Evolutionary conservation across 2,329 filamentous ascomycete species (phyloP).

Genomic region (Aspergillus sergii): DNA sequence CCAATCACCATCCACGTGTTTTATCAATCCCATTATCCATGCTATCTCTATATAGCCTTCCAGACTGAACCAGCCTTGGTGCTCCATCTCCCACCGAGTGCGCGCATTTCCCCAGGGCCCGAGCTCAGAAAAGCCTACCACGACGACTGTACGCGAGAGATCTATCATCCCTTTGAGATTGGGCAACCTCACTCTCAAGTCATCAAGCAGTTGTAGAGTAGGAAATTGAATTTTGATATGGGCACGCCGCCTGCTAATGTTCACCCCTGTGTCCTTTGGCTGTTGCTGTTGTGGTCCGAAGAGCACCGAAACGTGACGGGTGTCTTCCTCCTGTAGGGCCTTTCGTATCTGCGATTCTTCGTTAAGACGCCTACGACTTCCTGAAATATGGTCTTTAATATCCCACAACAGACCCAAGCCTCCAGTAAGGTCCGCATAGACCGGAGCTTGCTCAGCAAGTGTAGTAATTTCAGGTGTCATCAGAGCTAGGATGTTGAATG

Average conservation of each 20-base stretch:
- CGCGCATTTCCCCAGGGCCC: constrained; percentile 94
- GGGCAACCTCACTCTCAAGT: constrained; percentile 11
- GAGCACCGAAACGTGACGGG: constrained; percentile 11
- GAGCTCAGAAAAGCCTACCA: constrained; percentile 44
- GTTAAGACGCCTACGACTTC: constrained; percentile 23
- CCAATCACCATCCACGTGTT: constrained; percentile 92
- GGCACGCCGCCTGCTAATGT: constrained; percentile 6
- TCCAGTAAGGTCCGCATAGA: constrained; percentile 45
- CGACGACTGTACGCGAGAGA: constrained; percentile 40
- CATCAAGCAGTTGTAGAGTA: not conserved
- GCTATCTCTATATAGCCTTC: constrained; percentile 99
- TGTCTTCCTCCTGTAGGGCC: constrained; percentile 27
- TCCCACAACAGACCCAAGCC: constrained; percentile 34
- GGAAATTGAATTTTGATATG: constrained; percentile 16
- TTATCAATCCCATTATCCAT: constrained; percentile 99
- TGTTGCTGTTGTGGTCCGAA: not conserved
- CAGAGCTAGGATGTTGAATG: constrained; percentile 41
- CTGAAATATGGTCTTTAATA: constrained; percentile 26
- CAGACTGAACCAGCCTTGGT: constrained; percentile 90
- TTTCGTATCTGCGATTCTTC: constrained; percentile 23
- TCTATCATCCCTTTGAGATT: constrained; percentile 41
- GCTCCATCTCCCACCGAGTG: constrained; percentile 99
- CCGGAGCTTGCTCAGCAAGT: constrained; percentile 36
- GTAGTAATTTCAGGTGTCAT: constrained; percentile 32
- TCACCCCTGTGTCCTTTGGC: not conserved